These are phyloP conservation scores for Calocybe gangraenosa DNA, from an alignment of 768 basidiomycete genomes.

Conservation along the genomic window DNA sequence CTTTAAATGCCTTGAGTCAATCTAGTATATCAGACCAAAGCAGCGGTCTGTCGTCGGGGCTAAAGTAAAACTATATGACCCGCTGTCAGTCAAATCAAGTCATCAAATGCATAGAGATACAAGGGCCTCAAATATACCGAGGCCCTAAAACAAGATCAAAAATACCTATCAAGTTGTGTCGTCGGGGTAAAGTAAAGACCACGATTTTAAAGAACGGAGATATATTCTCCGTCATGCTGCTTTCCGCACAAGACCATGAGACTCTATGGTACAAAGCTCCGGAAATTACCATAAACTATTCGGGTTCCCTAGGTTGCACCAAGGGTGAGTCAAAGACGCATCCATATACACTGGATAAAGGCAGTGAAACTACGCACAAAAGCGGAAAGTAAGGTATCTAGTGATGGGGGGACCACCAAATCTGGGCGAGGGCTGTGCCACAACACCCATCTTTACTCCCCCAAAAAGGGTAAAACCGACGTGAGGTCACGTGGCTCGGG, in stretches of 20 bases:
- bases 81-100: conserved; percentile 11
- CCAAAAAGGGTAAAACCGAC: not conserved
- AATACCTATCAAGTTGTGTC: not conserved
- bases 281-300: not conserved
- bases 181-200: conserved; percentile 4
- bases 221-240: not conserved
- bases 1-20: conserved; percentile 7
- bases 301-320: not conserved
- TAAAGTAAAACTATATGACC: conserved; percentile 1
- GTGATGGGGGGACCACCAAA: not conserved
- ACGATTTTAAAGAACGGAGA: not conserved
- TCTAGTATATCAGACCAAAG: not conserved
- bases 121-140: conserved; percentile 1
- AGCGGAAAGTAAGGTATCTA: conserved; percentile 2
- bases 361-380: conserved; percentile 5
- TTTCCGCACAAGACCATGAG: not conserved
- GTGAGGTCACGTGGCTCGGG: conserved; percentile 5
- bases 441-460: not conserved
- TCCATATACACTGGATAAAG: conserved; percentile 1
- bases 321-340: not conserved
- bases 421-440: conserved; percentile 1
- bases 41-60: not conserved
- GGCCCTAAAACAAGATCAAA: too few relatives aligned
- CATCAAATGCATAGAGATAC: conserved; percentile 5
- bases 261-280: not conserved